Conservation (phyloP, 805 yeast species). For the Yueomyces sp. region DNA sequence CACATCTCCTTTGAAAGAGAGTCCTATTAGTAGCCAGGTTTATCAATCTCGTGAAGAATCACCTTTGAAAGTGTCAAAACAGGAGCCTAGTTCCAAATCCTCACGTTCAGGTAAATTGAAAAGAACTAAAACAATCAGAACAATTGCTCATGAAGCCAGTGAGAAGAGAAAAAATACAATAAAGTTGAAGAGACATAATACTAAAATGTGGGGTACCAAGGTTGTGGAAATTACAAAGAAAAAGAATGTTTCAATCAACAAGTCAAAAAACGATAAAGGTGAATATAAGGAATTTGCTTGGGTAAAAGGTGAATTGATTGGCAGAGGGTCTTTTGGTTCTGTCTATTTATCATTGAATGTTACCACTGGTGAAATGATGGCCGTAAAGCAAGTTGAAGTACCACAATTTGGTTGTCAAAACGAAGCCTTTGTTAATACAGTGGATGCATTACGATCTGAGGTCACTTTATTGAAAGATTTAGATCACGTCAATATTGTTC, state of each 20-base stretch:
- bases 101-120: slow-evolving; percentile 22
- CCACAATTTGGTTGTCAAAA: slow-evolving; percentile 32
- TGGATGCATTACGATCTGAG: slow-evolving; percentile 78
- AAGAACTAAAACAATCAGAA: slow-evolving; percentile 82
- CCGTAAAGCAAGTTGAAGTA: slow-evolving; percentile 86
- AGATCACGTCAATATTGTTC: slow-evolving; percentile 90
- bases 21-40: background rate
- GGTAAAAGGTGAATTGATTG: slow-evolving; percentile 95
- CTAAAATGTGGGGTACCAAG: slow-evolving; percentile 96
- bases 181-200: slow-evolving; percentile 55
- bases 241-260: slow-evolving; percentile 52
- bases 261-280: slow-evolving; percentile 51
- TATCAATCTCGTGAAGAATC: background rate
- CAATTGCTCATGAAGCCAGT: slow-evolving; percentile 85
- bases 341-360: slow-evolving; percentile 86
- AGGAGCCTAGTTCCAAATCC: background rate
- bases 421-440: slow-evolving; percentile 41
- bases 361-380: slow-evolving; percentile 97
- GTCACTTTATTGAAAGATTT: slow-evolving; percentile 88
- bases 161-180: slow-evolving; percentile 35
- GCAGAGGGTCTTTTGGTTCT: slow-evolving; percentile 92
- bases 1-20: background rate
- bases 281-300: slow-evolving; percentile 81
- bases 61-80: background rate
- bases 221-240: slow-evolving; percentile 81